phyloP scores from a whole-genome alignment of 1,284 basidiomycete species.

The Microstroma glucosiphilum region DNA sequence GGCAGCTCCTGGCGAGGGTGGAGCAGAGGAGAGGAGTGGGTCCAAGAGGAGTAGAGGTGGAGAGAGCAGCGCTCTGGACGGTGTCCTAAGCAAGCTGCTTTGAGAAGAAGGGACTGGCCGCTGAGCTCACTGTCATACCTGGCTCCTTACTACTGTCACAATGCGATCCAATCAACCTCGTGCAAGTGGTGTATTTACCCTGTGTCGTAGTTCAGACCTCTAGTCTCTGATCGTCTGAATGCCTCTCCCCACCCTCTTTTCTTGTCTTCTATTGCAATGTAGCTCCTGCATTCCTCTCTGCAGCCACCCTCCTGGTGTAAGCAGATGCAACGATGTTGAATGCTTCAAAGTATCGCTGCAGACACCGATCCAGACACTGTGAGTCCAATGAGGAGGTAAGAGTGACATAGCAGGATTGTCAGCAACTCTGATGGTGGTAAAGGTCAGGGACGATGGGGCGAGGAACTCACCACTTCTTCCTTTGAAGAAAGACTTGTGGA shows the following conservation, averaged over 20 bases:
- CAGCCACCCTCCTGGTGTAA: conserved; percentile 1
- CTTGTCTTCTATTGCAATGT: conserved; percentile 2
- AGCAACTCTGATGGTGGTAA: too few relatives aligned
- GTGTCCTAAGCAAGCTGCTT: neutral
- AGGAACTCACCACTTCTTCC: conserved; percentile 31
- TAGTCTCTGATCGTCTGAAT: too few relatives aligned
- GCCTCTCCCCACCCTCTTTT: too few relatives aligned
- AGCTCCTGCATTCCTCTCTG: conserved; percentile 2
- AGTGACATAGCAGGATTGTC: too few relatives aligned
- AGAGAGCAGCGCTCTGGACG: neutral
- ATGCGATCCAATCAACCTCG: too few relatives aligned
- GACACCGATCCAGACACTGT: conserved; percentile 39
- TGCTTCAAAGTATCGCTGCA: conserved; percentile 48
- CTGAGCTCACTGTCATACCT: too few relatives aligned
- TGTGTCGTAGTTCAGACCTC: too few relatives aligned
- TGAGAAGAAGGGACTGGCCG: neutral
- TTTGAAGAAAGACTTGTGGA: conserved; percentile 35
- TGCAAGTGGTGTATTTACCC: too few relatives aligned
- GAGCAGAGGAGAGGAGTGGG: neutral
- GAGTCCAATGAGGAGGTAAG: neutral
- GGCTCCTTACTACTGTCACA: too few relatives aligned
- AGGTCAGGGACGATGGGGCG: too few relatives aligned
- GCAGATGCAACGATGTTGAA: conserved; percentile 26
- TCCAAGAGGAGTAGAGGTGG: neutral
- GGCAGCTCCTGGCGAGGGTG: neutral